These are phyloP conservation scores for Fusarium praegraminearum DNA, from an alignment of 2,329 filamentous ascomycete genomes.

Conservation along the genomic window DNA sequence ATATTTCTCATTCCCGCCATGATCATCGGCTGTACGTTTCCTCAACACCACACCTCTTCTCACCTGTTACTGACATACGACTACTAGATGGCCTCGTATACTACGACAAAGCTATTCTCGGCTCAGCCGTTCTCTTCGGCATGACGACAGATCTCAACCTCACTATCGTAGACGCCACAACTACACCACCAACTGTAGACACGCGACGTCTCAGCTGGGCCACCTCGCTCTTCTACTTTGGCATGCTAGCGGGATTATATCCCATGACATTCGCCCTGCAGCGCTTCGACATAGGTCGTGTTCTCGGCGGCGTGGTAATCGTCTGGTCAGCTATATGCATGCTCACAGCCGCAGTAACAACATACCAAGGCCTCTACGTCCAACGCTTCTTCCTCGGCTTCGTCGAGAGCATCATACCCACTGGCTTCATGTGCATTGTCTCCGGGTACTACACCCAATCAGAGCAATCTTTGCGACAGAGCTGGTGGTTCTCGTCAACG, in stretches of 20 bases:
- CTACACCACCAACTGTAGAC: constrained; percentile 67
- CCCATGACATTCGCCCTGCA: constrained; percentile 79
- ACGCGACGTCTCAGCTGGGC: constrained; percentile 80
- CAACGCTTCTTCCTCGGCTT: constrained; percentile 75
- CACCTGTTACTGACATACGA: not conserved
- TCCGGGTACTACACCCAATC: constrained; percentile 72
- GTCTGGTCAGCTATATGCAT: constrained; percentile 76
- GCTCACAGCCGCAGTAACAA: constrained; percentile 74
- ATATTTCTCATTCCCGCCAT: constrained; percentile 75
- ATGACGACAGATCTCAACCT: constrained; percentile 78
- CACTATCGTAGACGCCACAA: constrained; percentile 59
- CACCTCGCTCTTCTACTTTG: constrained; percentile 84
- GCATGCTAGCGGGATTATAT: constrained; percentile 79
- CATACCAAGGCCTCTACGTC: constrained; percentile 71
- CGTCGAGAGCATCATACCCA: constrained; percentile 73
- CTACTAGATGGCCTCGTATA: constrained; percentile 59
- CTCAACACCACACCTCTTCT: not conserved
- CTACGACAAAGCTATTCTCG: constrained; percentile 75
- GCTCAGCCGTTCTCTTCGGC: constrained; percentile 78
- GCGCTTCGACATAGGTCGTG: constrained; percentile 72
- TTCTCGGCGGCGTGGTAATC: constrained; percentile 72
- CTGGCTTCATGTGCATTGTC: constrained; percentile 74
- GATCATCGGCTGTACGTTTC: constrained; percentile 62
- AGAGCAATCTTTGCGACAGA: constrained; percentile 73
- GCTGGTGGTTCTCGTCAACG: constrained; percentile 73